A percentile compares a stretch with the other conserved stretches of the same genome.
Evolutionary conservation across 768 basidiomycete species (phyloP).

Genomic region (Collybia sp.): DNA sequence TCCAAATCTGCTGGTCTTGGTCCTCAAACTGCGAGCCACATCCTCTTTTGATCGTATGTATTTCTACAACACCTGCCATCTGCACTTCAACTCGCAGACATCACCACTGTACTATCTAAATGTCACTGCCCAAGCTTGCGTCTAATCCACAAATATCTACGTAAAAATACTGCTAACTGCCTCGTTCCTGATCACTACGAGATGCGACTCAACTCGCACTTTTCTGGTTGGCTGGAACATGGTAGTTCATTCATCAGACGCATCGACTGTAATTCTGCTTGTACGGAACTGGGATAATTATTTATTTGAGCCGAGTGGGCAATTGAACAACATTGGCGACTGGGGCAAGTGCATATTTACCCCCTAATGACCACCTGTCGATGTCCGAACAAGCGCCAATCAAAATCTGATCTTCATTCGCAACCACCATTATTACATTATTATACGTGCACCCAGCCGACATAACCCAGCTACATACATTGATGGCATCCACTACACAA

Average conservation of each 20-base stretch:
- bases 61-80: slow-evolving; percentile 25
- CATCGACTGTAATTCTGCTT: no score
- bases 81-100: slow-evolving; percentile 44
- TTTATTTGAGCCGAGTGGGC: no score
- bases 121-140: slow-evolving; percentile 5
- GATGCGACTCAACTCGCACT: slow-evolving; percentile 32
- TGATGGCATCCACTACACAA: background rate
- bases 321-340: no score
- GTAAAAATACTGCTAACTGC: background rate
- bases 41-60: slow-evolving; percentile 14
- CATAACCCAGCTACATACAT: no score
- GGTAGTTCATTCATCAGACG: background rate
- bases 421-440: no score
- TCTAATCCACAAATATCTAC: slow-evolving; percentile 5
- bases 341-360: no score
- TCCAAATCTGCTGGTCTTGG: background rate
- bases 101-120: slow-evolving; percentile 10
- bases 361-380: no score
- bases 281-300: no score
- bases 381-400: no score
- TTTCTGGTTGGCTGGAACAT: background rate
- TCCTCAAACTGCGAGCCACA: slow-evolving; percentile 1
- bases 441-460: no score
- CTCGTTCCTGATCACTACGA: background rate
- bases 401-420: no score